Percentiles rank a stretch among this genome's conserved stretches.
Evolutionary conservation across 2,329 filamentous ascomycete species (phyloP).

Genomic region (Fusarium nematophilum): DNA sequence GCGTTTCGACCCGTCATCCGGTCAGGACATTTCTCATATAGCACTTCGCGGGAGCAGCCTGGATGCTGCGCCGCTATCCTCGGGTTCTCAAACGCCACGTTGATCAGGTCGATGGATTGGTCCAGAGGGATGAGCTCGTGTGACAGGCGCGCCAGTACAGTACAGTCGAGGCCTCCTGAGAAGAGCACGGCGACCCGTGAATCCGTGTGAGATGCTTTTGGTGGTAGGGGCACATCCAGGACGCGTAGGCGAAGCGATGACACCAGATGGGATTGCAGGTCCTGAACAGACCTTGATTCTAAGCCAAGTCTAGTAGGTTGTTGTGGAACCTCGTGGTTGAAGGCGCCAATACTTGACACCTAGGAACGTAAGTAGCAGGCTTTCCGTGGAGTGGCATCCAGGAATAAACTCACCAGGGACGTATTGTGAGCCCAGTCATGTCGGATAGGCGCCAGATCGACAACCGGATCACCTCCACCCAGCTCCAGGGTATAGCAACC

Average conservation of each 20-base stretch:
- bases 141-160: slow-evolving; percentile 81
- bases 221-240: slow-evolving; percentile 71
- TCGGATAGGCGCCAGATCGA: slow-evolving; percentile 33
- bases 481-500: slow-evolving; percentile 80
- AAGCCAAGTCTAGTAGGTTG: slow-evolving; percentile 37
- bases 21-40: slow-evolving; percentile 90
- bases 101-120: slow-evolving; percentile 86
- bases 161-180: slow-evolving; percentile 94
- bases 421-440: slow-evolving; percentile 49
- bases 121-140: slow-evolving; percentile 78
- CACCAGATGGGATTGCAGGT: slow-evolving; percentile 65
- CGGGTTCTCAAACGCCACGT: slow-evolving; percentile 97
- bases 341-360: slow-evolving; percentile 65
- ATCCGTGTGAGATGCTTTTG: slow-evolving; percentile 49
- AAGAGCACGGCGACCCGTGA: slow-evolving; percentile 83
- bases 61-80: slow-evolving; percentile 71
- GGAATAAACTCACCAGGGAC: slow-evolving; percentile 57
- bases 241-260: slow-evolving; percentile 74
- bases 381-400: slow-evolving; percentile 29
- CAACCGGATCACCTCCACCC: slow-evolving; percentile 17
- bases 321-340: slow-evolving; percentile 60
- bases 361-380: slow-evolving; percentile 58
- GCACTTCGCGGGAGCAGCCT: slow-evolving; percentile 44
- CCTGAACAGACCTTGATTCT: slow-evolving; percentile 61
- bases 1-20: slow-evolving; percentile 86